Evolutionary conservation across 2,329 filamentous ascomycete species (phyloP), one percentile per base, ranked within the genome.

Genomic region (Neurospora sp.): DNA sequence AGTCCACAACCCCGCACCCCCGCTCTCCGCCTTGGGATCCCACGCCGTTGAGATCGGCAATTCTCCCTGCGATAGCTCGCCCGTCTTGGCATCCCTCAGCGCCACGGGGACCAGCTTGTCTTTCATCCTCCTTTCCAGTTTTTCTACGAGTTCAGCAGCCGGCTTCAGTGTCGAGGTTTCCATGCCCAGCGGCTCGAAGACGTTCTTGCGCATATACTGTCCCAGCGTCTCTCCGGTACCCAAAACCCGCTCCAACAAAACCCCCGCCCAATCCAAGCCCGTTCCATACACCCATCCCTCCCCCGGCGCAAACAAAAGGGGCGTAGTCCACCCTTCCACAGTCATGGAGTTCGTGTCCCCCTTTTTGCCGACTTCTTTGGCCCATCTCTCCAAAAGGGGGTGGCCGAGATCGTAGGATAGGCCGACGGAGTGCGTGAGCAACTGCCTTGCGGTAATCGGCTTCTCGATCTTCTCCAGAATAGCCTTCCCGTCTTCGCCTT

Each of bases 401-500:
- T 84, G 79, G 17, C 77, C 74, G 12, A 78, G 43, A 62, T 84
- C 83, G 73, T 85, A 84, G 1, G 77, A 79, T 0, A 85, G 70
- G 2, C 86, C 86, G 6, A 80, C 77, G 0, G 84, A 83, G 74
- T 88, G 86, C 0, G 82, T 83, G 3, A 88, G 79, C 0, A 87
- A 79, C 28, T 79, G 78, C 8, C 79, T 80, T 36, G 72, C 0
- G 0, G 52, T 62, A 8, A 62, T 62, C 3, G 52, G 66, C 8
- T n/a, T 62, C 1, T 5, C 1, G 15, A 62, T 62, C 8, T 62
- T 5, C 0, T 62, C 52, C 28, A 62, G 28, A 5, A 62, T 62
- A 3, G 52, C 52, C 8, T 57, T 57, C 3, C 23, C 23, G 1
- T 28, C 11, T 52, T 33, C 23, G 3, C 6, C 12, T 8, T n/a